phyloP scores from a whole-genome alignment of 2,329 filamentous ascomycete genomes.

The Chaetomiaceae sp. region DNA sequence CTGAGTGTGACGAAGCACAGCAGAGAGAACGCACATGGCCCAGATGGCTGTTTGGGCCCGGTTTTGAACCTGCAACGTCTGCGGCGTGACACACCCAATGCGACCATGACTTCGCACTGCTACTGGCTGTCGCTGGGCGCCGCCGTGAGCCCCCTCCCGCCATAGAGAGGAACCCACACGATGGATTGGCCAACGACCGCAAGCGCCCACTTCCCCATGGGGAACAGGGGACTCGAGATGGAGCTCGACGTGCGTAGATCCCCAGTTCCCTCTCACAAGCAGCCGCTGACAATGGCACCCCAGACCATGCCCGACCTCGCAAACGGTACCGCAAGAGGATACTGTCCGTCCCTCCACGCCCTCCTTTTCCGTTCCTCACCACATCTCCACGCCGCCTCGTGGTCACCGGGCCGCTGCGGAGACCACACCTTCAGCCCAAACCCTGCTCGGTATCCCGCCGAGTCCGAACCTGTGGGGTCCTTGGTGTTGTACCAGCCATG shows the following conservation, averaged over 20 bases:
- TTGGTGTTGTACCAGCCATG: background rate
- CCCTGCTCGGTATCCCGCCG: background rate
- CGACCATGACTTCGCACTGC: background rate
- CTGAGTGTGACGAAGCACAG: background rate
- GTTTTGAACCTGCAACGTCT: background rate
- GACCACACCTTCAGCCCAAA: background rate
- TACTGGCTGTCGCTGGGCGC: background rate
- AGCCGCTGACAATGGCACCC: constrained; percentile 12
- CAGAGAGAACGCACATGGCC: background rate
- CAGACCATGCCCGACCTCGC: background rate
- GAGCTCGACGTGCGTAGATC: background rate
- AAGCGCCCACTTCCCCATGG: constrained; percentile 12
- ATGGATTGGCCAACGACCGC: background rate
- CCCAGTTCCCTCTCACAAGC: background rate
- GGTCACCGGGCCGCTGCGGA: constrained; percentile 21
- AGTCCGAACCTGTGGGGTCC: background rate
- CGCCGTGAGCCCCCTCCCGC: background rate
- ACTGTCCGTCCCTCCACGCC: constrained; percentile 11
- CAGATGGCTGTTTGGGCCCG: background rate
- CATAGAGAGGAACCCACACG: background rate
- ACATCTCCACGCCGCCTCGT: constrained; percentile 17
- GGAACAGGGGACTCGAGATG: constrained; percentile 2
- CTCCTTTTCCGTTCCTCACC: constrained; percentile 21
- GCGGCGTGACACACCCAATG: constrained; percentile 3
- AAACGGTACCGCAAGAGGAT: constrained; percentile 8